Conservation (phyloP, 306 rosid species). For the Citrullus mucosospermus region DNA sequence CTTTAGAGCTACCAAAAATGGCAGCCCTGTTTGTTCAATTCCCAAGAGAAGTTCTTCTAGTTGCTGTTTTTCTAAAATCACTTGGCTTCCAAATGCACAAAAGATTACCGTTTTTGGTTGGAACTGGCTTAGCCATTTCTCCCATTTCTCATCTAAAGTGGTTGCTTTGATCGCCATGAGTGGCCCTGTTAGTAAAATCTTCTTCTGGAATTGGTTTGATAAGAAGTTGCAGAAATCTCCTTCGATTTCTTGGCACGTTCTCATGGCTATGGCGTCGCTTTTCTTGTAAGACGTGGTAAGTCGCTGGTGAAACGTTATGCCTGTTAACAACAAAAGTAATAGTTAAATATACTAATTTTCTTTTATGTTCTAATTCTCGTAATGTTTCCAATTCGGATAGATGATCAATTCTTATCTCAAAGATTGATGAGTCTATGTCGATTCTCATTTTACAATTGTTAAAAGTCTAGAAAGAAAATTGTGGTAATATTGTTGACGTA, state of each 20-base stretch:
- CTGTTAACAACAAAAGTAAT: not conserved
- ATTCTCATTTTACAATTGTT: too few species aligned
- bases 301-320: conserved; percentile 22
- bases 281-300: conserved; percentile 3
- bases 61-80: conserved; percentile 23
- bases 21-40: conserved; percentile 31
- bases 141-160: conserved; percentile 15
- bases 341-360: too few species aligned
- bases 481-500: too few species aligned
- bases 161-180: not conserved
- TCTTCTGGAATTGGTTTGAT: conserved; percentile 13
- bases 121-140: conserved; percentile 26
- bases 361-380: too few species aligned
- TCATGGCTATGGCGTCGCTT: conserved; percentile 31
- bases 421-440: too few species aligned
- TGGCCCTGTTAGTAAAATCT: conserved; percentile 31
- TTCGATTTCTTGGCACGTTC: conserved; percentile 41
- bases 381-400: too few species aligned
- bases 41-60: conserved; percentile 46
- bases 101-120: conserved; percentile 19
- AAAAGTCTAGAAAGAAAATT: too few species aligned
- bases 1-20: conserved; percentile 38
- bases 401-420: too few species aligned
- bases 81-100: conserved; percentile 54
- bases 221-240: conserved; percentile 31